Evolutionary conservation across 176 grass and related monocot species (phyloP), one percentile per base, ranked within the genome.

Genomic region (Urochloa ruziziensis): DNA sequence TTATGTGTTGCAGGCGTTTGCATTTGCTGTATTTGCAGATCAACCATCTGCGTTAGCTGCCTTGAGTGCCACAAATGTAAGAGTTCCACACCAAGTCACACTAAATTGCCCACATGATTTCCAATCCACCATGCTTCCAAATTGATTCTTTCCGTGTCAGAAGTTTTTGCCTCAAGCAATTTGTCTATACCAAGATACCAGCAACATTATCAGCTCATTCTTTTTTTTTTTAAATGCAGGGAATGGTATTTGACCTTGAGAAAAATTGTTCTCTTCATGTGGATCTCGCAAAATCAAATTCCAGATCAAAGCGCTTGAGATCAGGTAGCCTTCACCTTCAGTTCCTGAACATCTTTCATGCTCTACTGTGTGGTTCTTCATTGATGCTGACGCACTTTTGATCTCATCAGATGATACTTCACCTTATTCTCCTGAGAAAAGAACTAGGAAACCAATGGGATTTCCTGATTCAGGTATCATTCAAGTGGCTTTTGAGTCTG

Each of bases 231-330:
- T 69, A 1, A 1, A 7, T 82, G 32, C 83, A 95, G 96, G 96
- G 96, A 81, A 86, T 94, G 80, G 60, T 82, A 62, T 95, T 98
- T 98, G 96, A 95, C 75, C 93, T 95, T 57, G 93, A 98, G 76
- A 95, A 84, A 81, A 92, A 98, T 32, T 91, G 79, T 73, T 67
- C 89, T 78, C 88, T 98, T 18, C 84, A 98, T 73, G 92, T 98
- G 36, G 89, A 98, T 84, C 93, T 98, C 51, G 93, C 96, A 66
- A 98, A 92, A 68, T 92, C 93, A 39, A 98, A 98, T 74, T 95
- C 96, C 21, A 95, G 87, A 82, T 87, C 85, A 40, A 98, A 98
- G 89, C 96, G 89, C 16, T 54, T 90, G 12, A 94, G 96, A 89
- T 54, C 88, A 86, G 96, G 96, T 98, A 24, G 52, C 27, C 73